A percentile compares a stretch with the other conserved stretches of the same genome.
Evolutionary conservation across 495 filamentous ascomycete species (phyloP).

Genomic region (Penicillium pancosmium): DNA sequence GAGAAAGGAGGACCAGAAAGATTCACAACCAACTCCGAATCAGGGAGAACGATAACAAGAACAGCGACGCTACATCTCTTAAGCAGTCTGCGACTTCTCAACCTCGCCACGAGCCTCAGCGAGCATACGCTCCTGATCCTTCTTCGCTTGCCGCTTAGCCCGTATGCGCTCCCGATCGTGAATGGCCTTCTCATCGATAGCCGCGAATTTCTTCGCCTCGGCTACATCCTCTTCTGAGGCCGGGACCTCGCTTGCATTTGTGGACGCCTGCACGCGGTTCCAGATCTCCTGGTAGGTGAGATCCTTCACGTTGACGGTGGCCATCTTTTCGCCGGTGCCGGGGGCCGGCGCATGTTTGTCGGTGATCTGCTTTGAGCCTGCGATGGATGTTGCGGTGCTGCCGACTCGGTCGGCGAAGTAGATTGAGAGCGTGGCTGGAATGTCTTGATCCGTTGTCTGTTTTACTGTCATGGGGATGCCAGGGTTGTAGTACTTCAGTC

Average conservation of each 20-base stretch:
- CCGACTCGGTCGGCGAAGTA: constrained; percentile 60
- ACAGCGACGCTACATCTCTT: constrained; percentile 21
- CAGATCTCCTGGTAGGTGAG: constrained; percentile 62
- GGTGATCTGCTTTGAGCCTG: constrained; percentile 24
- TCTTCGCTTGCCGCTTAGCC: constrained; percentile 59
- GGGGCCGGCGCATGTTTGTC: constrained; percentile 44
- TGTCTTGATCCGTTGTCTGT: constrained; percentile 57
- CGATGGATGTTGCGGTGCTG: constrained; percentile 33
- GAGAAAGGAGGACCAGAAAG: constrained; percentile 12
- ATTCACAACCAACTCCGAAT: constrained; percentile 8
- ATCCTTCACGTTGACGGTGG: constrained; percentile 40
- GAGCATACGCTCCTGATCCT: constrained; percentile 62
- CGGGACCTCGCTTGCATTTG: constrained; percentile 62
- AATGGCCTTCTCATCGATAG: constrained; percentile 51
- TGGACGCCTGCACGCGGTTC: constrained; percentile 65
- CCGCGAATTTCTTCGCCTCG: constrained; percentile 61
- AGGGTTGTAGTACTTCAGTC: constrained; percentile 94
- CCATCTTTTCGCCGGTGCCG: constrained; percentile 35
- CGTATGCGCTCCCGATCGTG: constrained; percentile 59
- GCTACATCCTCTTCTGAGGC: constrained; percentile 62
- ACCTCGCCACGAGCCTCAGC: constrained; percentile 59
- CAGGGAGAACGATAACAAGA: constrained; percentile 1
- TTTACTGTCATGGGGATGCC: constrained; percentile 78
- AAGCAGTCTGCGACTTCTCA: constrained; percentile 40
- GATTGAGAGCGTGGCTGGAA: constrained; percentile 71